phyloP scores from a whole-genome alignment of 2,329 filamentous ascomycete genomes.

The Ploettnerulaceae sp. region DNA sequence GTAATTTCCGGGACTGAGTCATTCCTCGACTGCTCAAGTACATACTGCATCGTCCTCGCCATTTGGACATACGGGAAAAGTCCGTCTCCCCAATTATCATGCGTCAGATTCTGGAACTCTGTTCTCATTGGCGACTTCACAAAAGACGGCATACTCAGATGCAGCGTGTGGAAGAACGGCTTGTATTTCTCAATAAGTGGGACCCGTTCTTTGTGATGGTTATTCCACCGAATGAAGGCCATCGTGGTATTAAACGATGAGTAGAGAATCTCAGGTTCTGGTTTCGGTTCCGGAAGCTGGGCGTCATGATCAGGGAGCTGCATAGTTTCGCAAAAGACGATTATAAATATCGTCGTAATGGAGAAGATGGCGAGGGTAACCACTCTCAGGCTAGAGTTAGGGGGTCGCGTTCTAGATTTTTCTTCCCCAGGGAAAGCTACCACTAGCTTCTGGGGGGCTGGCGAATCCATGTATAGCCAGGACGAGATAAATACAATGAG shows the following conservation, averaged over 20 bases:
- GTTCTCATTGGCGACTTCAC: not conserved
- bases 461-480: slow-evolving; percentile 33
- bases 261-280: not conserved
- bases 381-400: not conserved
- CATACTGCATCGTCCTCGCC: slow-evolving; percentile 32
- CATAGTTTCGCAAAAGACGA: slow-evolving; percentile 5
- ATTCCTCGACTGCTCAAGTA: slow-evolving; percentile 25
- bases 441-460: slow-evolving; percentile 25
- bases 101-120: slow-evolving; percentile 28
- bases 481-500: slow-evolving; percentile 33
- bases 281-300: slow-evolving; percentile 5
- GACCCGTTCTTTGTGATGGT: slow-evolving; percentile 28
- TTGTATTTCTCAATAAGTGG: slow-evolving; percentile 29
- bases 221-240: slow-evolving; percentile 33
- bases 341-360: slow-evolving; percentile 3
- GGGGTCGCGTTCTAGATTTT: not conserved
- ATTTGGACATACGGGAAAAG: slow-evolving; percentile 25
- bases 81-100: slow-evolving; percentile 28
- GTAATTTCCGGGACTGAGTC: slow-evolving; percentile 26
- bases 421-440: slow-evolving; percentile 10
- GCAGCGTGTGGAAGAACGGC: slow-evolving; percentile 33
- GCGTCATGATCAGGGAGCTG: not conserved
- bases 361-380: slow-evolving; percentile 7
- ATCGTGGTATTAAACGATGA: slow-evolving; percentile 33
- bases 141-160: slow-evolving; percentile 29